phyloP scores from a whole-genome alignment of 2,329 filamentous ascomycete species.

The Botrytis sinoallii region DNA sequence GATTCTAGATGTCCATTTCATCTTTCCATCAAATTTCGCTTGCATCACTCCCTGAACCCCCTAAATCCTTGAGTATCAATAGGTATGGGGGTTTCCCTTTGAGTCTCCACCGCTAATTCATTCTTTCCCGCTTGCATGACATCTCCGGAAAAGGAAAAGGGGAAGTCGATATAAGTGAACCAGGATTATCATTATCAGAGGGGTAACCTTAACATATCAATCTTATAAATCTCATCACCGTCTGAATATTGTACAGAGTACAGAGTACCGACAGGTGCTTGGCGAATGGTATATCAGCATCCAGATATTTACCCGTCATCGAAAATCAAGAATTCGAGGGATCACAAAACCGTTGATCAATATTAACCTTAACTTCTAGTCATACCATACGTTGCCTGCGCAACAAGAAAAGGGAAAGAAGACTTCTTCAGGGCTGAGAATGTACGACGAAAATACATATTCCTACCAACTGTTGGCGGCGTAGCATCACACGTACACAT shows the following conservation, averaged over 20 bases:
- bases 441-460: background rate
- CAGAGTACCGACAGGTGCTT: background rate
- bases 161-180: background rate
- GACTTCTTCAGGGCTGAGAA: background rate
- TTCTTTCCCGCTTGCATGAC: background rate
- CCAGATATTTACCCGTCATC: background rate
- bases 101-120: background rate
- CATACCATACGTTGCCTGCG: too few relatives aligned
- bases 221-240: background rate
- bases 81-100: background rate
- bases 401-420: background rate
- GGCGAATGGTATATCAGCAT: background rate
- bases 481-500: background rate
- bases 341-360: constrained; percentile 1
- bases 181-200: background rate
- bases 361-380: background rate
- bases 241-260: background rate
- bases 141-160: background rate
- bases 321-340: background rate
- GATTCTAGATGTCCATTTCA: background rate
- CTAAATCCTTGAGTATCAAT: background rate
- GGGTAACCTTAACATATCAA: background rate
- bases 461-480: background rate
- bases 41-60: background rate
- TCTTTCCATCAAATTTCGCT: constrained; percentile 8